phyloP scores from a whole-genome alignment of 2,329 filamentous ascomycete genomes.

The Elsinoe perseae region DNA sequence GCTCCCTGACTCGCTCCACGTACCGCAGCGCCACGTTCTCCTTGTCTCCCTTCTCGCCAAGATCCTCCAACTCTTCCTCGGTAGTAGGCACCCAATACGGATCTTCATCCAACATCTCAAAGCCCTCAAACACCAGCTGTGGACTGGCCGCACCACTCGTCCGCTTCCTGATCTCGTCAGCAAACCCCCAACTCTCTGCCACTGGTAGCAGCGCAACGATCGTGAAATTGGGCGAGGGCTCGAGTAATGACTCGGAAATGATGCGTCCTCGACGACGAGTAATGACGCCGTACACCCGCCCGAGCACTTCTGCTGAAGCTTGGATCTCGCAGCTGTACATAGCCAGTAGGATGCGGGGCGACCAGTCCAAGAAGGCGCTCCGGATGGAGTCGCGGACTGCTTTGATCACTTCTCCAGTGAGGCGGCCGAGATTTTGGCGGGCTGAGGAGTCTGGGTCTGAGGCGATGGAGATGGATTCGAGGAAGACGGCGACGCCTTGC shows the following conservation, averaged over 20 bases:
- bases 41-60: slow-evolving; percentile 84
- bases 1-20: slow-evolving; percentile 76
- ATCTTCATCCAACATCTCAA: slow-evolving; percentile 87
- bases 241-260: slow-evolving; percentile 82
- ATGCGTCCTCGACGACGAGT: slow-evolving; percentile 86
- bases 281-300: slow-evolving; percentile 95
- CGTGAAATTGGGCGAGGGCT: slow-evolving; percentile 93
- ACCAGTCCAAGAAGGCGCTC: slow-evolving; percentile 89
- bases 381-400: slow-evolving; percentile 77
- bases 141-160: slow-evolving; percentile 85
- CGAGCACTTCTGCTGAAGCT: slow-evolving; percentile 86
- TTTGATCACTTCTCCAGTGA: slow-evolving; percentile 91
- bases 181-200: slow-evolving; percentile 91
- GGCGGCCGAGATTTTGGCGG: slow-evolving; percentile 61
- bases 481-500: slow-evolving; percentile 82
- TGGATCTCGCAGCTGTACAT: slow-evolving; percentile 99
- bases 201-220: slow-evolving; percentile 83
- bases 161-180: slow-evolving; percentile 91
- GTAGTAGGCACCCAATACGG: slow-evolving; percentile 97
- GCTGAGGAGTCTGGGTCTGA: slow-evolving; percentile 40
- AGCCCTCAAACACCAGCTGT: slow-evolving; percentile 88
- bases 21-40: slow-evolving; percentile 96
- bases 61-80: slow-evolving; percentile 90
- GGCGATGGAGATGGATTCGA: slow-evolving; percentile 67
- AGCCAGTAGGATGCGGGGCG: slow-evolving; percentile 83